A percentile compares a stretch with the other conserved stretches of the same genome.
phyloP scores from a whole-genome alignment of 1,284 basidiomycete species.

The Boletellus deceptivus region DNA sequence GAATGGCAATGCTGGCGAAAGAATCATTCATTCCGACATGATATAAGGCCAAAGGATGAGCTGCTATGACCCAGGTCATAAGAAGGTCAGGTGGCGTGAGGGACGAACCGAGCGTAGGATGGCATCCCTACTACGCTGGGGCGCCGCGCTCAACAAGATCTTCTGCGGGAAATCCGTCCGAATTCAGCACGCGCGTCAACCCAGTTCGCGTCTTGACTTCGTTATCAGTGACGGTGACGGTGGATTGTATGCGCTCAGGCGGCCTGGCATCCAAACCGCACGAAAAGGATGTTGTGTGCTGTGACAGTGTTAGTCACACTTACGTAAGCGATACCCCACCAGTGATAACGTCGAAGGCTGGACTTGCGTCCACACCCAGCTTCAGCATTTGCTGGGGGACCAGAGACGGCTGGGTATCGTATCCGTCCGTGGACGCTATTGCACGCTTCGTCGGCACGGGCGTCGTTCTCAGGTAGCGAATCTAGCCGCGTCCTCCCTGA shows the following conservation, averaged over 20 bases:
- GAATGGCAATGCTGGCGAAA: slow-evolving; percentile 79
- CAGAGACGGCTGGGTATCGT: slow-evolving; percentile 76
- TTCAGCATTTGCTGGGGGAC: slow-evolving; percentile 60
- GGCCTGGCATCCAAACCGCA: slow-evolving; percentile 19
- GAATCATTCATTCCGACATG: slow-evolving; percentile 76
- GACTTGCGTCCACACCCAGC: slow-evolving; percentile 65
- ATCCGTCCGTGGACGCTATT: not conserved
- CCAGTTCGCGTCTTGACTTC: slow-evolving; percentile 6
- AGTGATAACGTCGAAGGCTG: slow-evolving; percentile 69
- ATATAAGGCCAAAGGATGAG: not conserved
- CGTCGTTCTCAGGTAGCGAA: slow-evolving; percentile 65
- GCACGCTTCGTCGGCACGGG: slow-evolving; percentile 1
- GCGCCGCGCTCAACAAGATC: not conserved
- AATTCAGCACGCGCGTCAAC: slow-evolving; percentile 1
- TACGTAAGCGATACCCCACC: slow-evolving; percentile 35
- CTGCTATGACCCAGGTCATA: no score
- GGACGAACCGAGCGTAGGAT: slow-evolving; percentile 23
- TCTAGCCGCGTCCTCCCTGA: no score
- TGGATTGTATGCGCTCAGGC: not conserved
- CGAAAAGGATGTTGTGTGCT: not conserved
- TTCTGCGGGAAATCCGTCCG: not conserved
- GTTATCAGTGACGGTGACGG: not conserved
- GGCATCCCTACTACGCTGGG: not conserved
- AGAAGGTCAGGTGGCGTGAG: not conserved
- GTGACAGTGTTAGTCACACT: slow-evolving; percentile 1